These are phyloP conservation scores for Curvularia sp. DNA, from an alignment of 2,329 filamentous ascomycete species.

Conservation along the genomic window DNA sequence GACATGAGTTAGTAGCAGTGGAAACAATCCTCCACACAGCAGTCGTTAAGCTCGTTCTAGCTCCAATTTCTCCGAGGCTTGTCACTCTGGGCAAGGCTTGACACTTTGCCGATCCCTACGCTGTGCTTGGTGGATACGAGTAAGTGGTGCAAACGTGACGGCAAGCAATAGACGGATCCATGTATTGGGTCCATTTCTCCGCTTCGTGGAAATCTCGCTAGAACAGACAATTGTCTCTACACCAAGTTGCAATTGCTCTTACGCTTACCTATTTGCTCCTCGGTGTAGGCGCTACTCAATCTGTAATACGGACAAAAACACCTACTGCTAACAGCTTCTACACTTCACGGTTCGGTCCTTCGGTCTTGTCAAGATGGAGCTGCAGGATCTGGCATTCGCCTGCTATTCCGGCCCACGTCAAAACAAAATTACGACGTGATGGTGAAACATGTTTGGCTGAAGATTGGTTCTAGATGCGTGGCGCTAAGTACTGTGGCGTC, in stretches of 20 bases:
- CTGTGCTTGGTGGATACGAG: slow-evolving; percentile 5
- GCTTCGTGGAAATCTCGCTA: background rate
- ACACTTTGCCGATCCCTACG: background rate
- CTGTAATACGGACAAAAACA: background rate
- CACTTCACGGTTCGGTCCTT: background rate
- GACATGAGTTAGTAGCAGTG: background rate
- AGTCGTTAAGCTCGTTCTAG: slow-evolving; percentile 1
- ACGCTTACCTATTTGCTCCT: background rate
- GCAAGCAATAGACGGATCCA: background rate
- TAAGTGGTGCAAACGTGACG: slow-evolving; percentile 2
- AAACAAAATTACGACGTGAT: slow-evolving; percentile 22
- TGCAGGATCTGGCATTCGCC: background rate
- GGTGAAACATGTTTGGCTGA: slow-evolving; percentile 29
- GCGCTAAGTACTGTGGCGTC: slow-evolving; percentile 13
- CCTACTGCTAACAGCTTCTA: background rate
- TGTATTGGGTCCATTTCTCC: background rate
- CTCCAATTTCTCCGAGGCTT: slow-evolving; percentile 6
- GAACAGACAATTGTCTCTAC: background rate
- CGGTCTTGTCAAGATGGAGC: background rate
- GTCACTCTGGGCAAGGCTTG: slow-evolving; percentile 16
- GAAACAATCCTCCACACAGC: background rate
- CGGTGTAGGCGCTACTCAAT: background rate
- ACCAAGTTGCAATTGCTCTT: background rate
- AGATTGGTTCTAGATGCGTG: slow-evolving; percentile 18
- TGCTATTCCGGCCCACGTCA: background rate